Evolutionary conservation across 768 basidiomycete genomes (phyloP), one percentile per base, ranked within the genome.

Genomic region (Crepidotus variabilis): DNA sequence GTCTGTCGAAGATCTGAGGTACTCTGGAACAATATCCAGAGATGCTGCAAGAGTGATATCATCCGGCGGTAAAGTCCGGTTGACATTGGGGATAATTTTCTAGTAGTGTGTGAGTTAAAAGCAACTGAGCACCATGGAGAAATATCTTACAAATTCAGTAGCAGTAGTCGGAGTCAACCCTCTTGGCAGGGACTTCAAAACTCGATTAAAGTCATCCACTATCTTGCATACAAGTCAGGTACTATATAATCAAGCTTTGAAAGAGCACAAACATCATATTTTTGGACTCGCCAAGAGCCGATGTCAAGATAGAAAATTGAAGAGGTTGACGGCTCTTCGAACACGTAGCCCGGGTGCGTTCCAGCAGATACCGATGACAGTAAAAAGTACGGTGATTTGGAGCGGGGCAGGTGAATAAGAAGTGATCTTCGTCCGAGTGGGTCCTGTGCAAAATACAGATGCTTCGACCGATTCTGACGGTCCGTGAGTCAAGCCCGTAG

Each of bases 361-460:
- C 87, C 87, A 20, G 73, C 67, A 4, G 88, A 86, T 2, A 85
- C 85, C 0, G 91, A 93, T 7, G 84, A 68, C 23, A 94, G 71
- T 32, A 90, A 65, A 45, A 92, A 74, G 57, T 78, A 78, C 0
- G 87, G 84, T 4, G 71, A 70, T 16, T 53, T 50, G 1, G 59
- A 36, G 13, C 78, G 78, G 24, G 88, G 87, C 56, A 69, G 74
- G 56, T 88, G 88, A 32, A 91, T 73, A 6, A 96, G 73, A 6
- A 96, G 77, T n/a, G 93, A 94, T 48, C 94, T 81, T 35, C 93
- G 81, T 6, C 93, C 93, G 2, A 94, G 79, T 2, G 92, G 91
- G 69, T 96, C 93, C 52, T 92, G 79, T 14, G 79, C 88, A 64
- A 88, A 93, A 70, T 83, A 90, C 8, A 96, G 63, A 32, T 69